phyloP scores from a whole-genome alignment of 1,284 basidiomycete genomes.

The Ceratobasidium sp. region DNA sequence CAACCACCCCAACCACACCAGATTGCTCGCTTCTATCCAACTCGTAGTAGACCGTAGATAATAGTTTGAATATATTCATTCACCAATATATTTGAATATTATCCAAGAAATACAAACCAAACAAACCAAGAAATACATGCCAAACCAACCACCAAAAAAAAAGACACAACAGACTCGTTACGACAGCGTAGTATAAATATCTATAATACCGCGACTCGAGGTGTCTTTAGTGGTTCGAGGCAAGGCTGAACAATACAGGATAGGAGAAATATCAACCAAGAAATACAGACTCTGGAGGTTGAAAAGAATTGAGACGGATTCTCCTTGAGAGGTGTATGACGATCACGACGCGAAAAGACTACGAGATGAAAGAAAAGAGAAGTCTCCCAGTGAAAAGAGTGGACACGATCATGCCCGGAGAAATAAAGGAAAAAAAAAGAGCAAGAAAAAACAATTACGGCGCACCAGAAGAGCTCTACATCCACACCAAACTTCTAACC shows the following conservation, averaged over 20 bases:
- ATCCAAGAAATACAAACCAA: background rate
- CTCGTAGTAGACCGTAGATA: background rate
- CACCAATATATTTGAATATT: background rate
- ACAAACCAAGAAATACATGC: too few relatives aligned
- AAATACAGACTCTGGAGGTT: background rate
- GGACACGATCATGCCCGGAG: background rate
- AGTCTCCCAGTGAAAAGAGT: background rate
- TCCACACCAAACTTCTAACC: background rate
- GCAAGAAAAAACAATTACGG: background rate
- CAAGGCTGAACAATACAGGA: slow-evolving; percentile 17
- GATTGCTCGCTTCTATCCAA: background rate
- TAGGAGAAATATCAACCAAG: background rate
- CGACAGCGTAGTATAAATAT: slow-evolving; percentile 9
- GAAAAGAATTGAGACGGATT: background rate
- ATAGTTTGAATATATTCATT: background rate
- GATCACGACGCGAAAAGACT: background rate
- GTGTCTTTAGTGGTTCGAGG: background rate
- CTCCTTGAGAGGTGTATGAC: background rate
- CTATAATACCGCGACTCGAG: slow-evolving; percentile 13
- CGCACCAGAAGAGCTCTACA: background rate
- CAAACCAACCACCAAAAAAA: background rate
- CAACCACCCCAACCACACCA: background rate
- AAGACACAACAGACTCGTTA: slow-evolving; percentile 5
- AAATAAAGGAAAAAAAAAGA: background rate
- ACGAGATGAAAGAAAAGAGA: background rate